Evolutionary conservation across 83 land plant genomes (phyloP).

Genomic region (Thuja plicata): DNA sequence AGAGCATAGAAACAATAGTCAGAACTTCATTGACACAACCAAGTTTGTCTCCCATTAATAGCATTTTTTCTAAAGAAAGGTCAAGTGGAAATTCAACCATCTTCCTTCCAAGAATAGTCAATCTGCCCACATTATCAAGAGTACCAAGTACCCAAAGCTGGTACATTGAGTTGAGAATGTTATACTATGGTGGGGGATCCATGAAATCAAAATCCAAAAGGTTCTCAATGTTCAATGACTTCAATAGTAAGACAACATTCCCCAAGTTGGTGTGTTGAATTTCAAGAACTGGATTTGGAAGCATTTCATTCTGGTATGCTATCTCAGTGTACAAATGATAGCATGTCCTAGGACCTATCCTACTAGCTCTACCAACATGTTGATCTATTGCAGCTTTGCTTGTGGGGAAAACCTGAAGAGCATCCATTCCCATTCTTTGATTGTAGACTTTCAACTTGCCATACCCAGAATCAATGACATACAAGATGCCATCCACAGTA

Average conservation of each 20-base stretch:
- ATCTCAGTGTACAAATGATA: constrained; percentile 83
- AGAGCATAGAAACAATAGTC: constrained; percentile 79
- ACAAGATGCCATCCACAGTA: constrained; percentile 93
- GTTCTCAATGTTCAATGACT: constrained; percentile 71
- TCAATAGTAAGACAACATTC: constrained; percentile 66
- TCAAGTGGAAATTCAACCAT: constrained; percentile 84
- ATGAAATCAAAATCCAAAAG: constrained; percentile 78
- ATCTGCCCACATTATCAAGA: constrained; percentile 65
- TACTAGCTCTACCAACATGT: constrained; percentile 90
- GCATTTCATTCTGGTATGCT: constrained; percentile 78
- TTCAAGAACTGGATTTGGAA: constrained; percentile 77
- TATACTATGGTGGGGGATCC: constrained; percentile 86
- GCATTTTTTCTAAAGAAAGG: constrained; percentile 77
- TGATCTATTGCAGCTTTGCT: constrained; percentile 88
- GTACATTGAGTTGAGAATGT: constrained; percentile 81
- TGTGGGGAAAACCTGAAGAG: constrained; percentile 80
- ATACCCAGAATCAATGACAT: constrained; percentile 94
- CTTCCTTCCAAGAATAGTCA: constrained; percentile 65
- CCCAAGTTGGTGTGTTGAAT: constrained; percentile 79
- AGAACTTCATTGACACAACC: constrained; percentile 70
- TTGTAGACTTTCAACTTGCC: constrained; percentile 87
- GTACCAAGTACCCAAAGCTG: constrained; percentile 88
- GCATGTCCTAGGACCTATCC: constrained; percentile 96
- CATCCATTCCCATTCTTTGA: constrained; percentile 91
- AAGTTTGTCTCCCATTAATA: constrained; percentile 65